Base-by-base conservation (phyloP, 306 rosid genomes). In the Vigna radiata region DNA sequence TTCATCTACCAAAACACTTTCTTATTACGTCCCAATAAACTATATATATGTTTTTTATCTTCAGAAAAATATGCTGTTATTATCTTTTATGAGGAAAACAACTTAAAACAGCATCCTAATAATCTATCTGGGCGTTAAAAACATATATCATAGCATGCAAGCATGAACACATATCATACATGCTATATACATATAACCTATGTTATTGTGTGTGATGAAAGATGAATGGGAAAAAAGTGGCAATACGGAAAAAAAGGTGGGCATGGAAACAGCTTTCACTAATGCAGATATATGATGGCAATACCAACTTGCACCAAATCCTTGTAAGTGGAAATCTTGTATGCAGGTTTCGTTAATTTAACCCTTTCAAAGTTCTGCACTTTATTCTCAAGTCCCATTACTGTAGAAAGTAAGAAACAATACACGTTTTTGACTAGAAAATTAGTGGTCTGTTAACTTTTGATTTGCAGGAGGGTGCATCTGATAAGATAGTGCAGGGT, bases 261-360 rank as follows among this genome's bases (percentile, higher is more conserved):
- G 67, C 79, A 72, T 77, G 47, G 17, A 73, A 53, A 66, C 83
- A 77, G 80, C 79, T 83, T 83, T 83, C 79, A 77, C 72, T 83
- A 59, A 3, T 47, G 82, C 68, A 48, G 25, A 68, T 55, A 43
- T 29, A 78, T 83, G 73, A 81, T 76, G 81, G 36, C 85, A 39
- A 68, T 16, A 70, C 66, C 84, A 81, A 66, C 79, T 65, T 55
- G 67, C 62, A 65, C n/a, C n/a, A 73, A 73, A 49, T 55, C 19
- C 68, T 46, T 12, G 14, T 5, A 65, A 80, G 54, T 73, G 83
- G 75, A 80, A 54, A 43, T 43, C 54, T 25, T 37, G 19, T 60
- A 59, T 23, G 7, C 65, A 47, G 19, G n/a, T 73, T 73, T 64
- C 3, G 14, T 43, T 8, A 50, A 61, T 62, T 43, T 54, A 48